Base-by-base conservation (phyloP, 2,329 filamentous ascomycete species). In the Arthroderma sp. region DNA sequence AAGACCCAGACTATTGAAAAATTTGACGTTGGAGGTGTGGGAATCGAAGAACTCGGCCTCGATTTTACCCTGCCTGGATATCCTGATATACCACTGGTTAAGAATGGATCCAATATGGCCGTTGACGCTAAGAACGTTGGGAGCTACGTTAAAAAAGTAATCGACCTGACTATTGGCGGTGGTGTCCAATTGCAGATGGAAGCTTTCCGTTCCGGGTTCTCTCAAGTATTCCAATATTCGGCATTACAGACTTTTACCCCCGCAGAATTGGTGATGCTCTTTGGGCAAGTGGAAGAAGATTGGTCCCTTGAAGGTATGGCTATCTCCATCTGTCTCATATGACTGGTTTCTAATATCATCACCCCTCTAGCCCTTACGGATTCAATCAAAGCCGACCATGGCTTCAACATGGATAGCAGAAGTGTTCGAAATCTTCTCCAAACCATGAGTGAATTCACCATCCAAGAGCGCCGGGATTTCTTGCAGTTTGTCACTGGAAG, bases 401-500 rank as follows among this genome's bases (percentile, higher is more conserved):
- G 91, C 6, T 98, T 85, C 70, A 98, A 96, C 56, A 91, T 98
- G 77, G 91, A 98, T 61, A 96, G 89, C 71, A 85, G 82, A 68
- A 95, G 84, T 57, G 87, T 98, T 40, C 86, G 82, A 56, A 96
- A 98, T 56, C 63, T 98, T 52, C 73, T 98, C 11, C 87, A 95
- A 57, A 82, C 82, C 6, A 96, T 98, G 91, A 95, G 87, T 61
- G 83, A 93, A 59, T 74, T 95, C 44, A 75, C 75, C 5, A 65
- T 74, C 1, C 65, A 78, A 38, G 78, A 93, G 60, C 83, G 88
- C 48, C 82, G 91, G 37, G 87, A 95, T 57, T 98, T 98, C 67
- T 70, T 98, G 53, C 91, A 98, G 59, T 98, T 98, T 63, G 91
- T 94, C 29, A 96, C 91, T 45, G 91, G 91, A 53, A 98, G 91